Evolutionary conservation across 306 rosid genomes (phyloP).

Genomic region (Psophocarpus tetragonolobus): DNA sequence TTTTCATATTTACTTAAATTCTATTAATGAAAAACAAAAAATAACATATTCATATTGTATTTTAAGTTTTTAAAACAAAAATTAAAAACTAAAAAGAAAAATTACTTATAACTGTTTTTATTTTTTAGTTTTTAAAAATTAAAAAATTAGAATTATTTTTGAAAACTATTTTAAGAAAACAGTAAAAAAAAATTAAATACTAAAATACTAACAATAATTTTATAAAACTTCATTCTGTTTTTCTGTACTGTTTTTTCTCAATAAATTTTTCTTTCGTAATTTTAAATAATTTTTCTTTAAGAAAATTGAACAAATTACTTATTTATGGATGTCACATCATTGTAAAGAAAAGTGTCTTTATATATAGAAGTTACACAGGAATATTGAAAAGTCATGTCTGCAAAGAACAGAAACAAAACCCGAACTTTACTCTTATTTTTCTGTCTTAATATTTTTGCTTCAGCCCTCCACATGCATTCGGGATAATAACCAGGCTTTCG

Average conservation of each 20-base stretch:
- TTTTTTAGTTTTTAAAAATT: too few relatives aligned
- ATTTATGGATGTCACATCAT: constrained; percentile 21
- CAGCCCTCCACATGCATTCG: constrained; percentile 29
- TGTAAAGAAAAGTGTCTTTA: constrained; percentile 25
- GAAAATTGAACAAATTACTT: neutral
- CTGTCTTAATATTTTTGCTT: constrained; percentile 28
- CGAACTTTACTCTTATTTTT: constrained; percentile 45
- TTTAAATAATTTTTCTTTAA: neutral
- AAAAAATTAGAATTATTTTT: too few relatives aligned
- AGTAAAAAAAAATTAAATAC: too few relatives aligned
- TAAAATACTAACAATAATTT: too few relatives aligned
- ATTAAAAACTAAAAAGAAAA: too few relatives aligned
- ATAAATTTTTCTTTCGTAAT: neutral
- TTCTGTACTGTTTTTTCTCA: neutral
- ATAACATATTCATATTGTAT: too few relatives aligned
- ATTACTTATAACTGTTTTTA: too few relatives aligned
- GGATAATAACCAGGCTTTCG: constrained; percentile 19
- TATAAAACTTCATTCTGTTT: too few relatives aligned
- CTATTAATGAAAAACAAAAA: too few relatives aligned
- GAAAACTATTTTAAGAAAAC: too few relatives aligned
- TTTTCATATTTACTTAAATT: too few relatives aligned
- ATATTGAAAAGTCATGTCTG: constrained; percentile 25
- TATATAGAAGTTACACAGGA: constrained; percentile 26
- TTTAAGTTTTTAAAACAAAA: too few relatives aligned
- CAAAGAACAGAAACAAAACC: constrained; percentile 22